Base-by-base conservation (phyloP, 768 basidiomycete genomes). In the Lactarius hatsudake region DNA sequence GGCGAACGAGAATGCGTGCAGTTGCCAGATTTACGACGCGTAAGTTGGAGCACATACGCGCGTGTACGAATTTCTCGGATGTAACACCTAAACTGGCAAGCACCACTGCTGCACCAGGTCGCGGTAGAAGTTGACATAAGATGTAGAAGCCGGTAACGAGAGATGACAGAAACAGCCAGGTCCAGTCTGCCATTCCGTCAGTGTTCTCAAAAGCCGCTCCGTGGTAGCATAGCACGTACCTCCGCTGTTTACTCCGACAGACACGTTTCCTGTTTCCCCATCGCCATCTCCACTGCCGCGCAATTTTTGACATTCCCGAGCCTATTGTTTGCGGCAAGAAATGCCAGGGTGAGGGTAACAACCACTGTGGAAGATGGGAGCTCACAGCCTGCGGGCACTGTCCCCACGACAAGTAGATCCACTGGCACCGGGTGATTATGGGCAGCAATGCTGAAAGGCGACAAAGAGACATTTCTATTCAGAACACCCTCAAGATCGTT, bases 341-440 rank as follows among this genome's bases (percentile, higher is more conserved):
- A 92, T 0, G 89, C 85, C 36, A 96, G 79, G 0, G 93, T 90
- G 48, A 90, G 91, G 0, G 91, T 90, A 28, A 96, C 92, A 40
- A 94, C 92, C 86, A 96, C 94, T 0, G 93, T 91, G 69, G 91
- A 93, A 17, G 91, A 93, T 8, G 91, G 93, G 5, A 96, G 79
- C 0, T 95, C 94, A 0, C 91, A 90, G 0, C 94, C 95, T 2
- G 91, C 84, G 0, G 94, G 94, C 2, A 97, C 89, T 13, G 88
- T 85, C 1, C 95, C 95, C 0, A 87, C 87, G 13, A 93, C 86
- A 5, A 94, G 81, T 12, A 94, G 71, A 70, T 94, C 86, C n/a
- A 90, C 85, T 4, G 87, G 83, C 17, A 82, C 13, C 89, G 89
- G 9, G 66, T 70, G 0, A 68, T 45, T 40, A 65, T 59, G 32